Evolutionary conservation across 495 filamentous ascomycete genomes (phyloP), one percentile per base, ranked within the genome.

Genomic region (Filosporella fistucella): DNA sequence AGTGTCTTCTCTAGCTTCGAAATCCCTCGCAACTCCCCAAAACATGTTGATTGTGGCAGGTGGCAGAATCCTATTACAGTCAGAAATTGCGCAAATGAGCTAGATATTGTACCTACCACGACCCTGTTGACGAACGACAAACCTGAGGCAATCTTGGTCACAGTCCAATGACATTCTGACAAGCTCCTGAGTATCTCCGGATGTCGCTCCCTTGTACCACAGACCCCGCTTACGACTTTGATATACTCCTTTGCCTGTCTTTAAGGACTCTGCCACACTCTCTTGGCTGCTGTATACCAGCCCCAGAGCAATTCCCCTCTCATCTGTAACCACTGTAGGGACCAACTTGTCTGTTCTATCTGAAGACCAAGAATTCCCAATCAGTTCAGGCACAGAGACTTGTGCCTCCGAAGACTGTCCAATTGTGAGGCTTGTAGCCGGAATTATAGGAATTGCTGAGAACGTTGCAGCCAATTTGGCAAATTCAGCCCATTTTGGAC

Each of bases 191-290:
- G 84, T 85, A 63, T 96, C 91, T 21, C 93, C 94, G 42, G 91
- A 96, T 8, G 84, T 89, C 26, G 90, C 88, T 18, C 93, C 93
- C 67, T 98, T 98, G 68, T 94, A 89, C 93, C 93, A 98, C 20
- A 98, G 67, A 2, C 91, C 91, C 5, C 91, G 81, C 71, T 95
- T 96, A 26, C 93, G 76, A 63, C 89, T 95, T 64, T 95, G 89
- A 62, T 98, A 98, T 20, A 97, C 93, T 22, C 93, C 93, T 1
- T 82, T 86, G 41, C 91, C 90, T 2, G 89, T 94, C 49, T 80
- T 81, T 36, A 98, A 61, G 18, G 89, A 91, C 66, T 90, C 91
- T 10, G 80, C 71, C 12, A 98, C 81, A 61, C 91, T 96, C 66
- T 95, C 88, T 52, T 83, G 76, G 48, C 83, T 95, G 62, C 89